Evolutionary conservation across 306 rosid genomes (phyloP), one percentile per base, ranked within the genome.

Genomic region (Quercus cerris): DNA sequence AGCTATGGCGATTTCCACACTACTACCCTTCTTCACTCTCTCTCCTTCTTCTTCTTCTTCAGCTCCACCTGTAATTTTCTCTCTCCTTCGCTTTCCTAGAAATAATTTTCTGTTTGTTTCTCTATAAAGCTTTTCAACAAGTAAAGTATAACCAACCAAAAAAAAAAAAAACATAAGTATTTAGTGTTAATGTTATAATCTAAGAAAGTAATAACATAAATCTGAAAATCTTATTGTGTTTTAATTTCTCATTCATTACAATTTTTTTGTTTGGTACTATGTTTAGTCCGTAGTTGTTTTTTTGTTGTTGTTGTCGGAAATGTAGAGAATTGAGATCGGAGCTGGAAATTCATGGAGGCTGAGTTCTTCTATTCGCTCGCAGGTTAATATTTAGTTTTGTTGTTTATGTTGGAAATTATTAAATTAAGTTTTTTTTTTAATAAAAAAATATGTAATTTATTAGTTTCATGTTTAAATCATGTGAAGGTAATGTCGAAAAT

Each of bases 241-340:
- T 59, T 30, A 49, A 27, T 76, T 22, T 58, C 63, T 62, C 79
- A 2, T 30, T 49, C 5, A 44, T 70, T 70, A 30, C 8, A n/a
- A 51, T 28, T 61, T 13, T 12, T 61, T 61, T 79, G 44, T 38
- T 38, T 8, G 46, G 49, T 58, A 44, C 2, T n/a, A 23, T 55
- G 2, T 55, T 19, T 7, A 59, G 4, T 18, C 22, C 23, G 10
- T 15, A 64, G n/a, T 28, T 46, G 0, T 2, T 27, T 27, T 9
- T 46, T 23, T 83, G 44, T 67, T 80, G 20, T 38, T 38, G 11
- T 38, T 38, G 11, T 38, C 46, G 69, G n/a, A 76, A 46, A 55
- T 78, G 87, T 88, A 90, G 98, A 91, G 82, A 83, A 76, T 87
- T 63, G 90, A 84, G 73, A 80, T 56, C 63, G 63, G 83, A 64